Evolutionary conservation across 2,329 filamentous ascomycete species (phyloP), one percentile per base, ranked within the genome.

Genomic region (Fusarium succisae): DNA sequence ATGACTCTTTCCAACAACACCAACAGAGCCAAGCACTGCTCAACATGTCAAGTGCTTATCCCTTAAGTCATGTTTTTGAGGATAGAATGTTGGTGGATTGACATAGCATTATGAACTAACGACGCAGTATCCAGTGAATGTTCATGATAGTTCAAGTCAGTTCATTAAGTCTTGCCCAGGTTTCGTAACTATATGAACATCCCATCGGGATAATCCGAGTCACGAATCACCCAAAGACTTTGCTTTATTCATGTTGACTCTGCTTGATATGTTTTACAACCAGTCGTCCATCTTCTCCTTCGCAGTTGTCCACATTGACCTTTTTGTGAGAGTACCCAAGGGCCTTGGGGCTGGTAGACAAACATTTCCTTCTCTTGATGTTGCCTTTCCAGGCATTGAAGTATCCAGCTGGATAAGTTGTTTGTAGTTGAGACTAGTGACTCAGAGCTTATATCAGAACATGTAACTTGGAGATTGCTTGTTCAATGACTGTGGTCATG

Each of bases 21-120:
- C 13, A 14, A 35, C n/a, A 14, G 32, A 18, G 8, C 17, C n/a
- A 14, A 6, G 17, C 32, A 53, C 32, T 11, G 12, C 20, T 37
- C 4, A 50, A 28, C 22, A 22, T 11, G 4, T 26, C 17, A 20
- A 35, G 8, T 53, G 12, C 12, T 20, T 24, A 14, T 12, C 5
- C 3, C 12, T 8, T 3, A 20, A 22, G 50, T 53, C 50, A 22
- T 22, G 0, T 0, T 20, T 47, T 47, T 28, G 13, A 24, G 0
- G 12, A 47, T 20, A 0, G 13, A 28, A 20, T 47, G 24, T 20
- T 10, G 44, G 2, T 14, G 24, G 43, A 28, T 28, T 7, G 0
- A 47, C 4, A 10, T 28, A 28, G 18, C 18, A 5, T 47, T 20
- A 9, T 47, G 44, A 28, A 28, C 17, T 14, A 4, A 26, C 6